Conservation (phyloP, 2,329 filamentous ascomycete genomes). For the Torrubiella hemipterigena region DNA sequence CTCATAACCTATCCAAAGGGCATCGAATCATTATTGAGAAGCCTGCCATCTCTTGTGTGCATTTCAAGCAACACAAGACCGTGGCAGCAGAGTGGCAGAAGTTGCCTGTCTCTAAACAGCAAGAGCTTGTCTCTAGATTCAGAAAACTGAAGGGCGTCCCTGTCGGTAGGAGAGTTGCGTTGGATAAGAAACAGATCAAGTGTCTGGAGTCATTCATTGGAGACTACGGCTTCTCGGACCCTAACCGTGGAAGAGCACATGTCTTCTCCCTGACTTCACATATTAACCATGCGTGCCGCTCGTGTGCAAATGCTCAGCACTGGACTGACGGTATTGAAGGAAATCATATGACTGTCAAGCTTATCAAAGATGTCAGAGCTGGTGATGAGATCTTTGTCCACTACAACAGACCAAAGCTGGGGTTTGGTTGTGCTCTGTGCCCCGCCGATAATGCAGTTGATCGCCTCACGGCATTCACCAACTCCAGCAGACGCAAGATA, state of each 20-base stretch:
- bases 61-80: conserved; percentile 4
- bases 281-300: conserved; percentile 21
- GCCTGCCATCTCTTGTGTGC: conserved; percentile 9
- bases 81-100: conserved; percentile 9
- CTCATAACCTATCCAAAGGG: conserved; percentile 1
- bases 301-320: conserved; percentile 15
- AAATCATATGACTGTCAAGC: conserved; percentile 10
- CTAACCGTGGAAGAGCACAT: conserved; percentile 3
- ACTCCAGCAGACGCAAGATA: too few relatives aligned
- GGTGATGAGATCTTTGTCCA: conserved; percentile 24
- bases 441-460: background rate
- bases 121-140: conserved; percentile 4
- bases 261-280: conserved; percentile 11
- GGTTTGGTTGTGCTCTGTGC: conserved; percentile 15
- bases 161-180: background rate
- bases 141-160: conserved; percentile 7
- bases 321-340: conserved; percentile 5
- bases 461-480: background rate
- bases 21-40: conserved; percentile 10
- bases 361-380: conserved; percentile 8
- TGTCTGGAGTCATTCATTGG: conserved; percentile 11
- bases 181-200: conserved; percentile 4
- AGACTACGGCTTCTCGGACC: conserved; percentile 14
- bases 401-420: conserved; percentile 17
- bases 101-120: conserved; percentile 2